A percentile compares a stretch with the other conserved stretches of the same genome.
Conservation (phyloP, 1,139 yeast species). For the Debaryomycetaceae sp. region DNA sequence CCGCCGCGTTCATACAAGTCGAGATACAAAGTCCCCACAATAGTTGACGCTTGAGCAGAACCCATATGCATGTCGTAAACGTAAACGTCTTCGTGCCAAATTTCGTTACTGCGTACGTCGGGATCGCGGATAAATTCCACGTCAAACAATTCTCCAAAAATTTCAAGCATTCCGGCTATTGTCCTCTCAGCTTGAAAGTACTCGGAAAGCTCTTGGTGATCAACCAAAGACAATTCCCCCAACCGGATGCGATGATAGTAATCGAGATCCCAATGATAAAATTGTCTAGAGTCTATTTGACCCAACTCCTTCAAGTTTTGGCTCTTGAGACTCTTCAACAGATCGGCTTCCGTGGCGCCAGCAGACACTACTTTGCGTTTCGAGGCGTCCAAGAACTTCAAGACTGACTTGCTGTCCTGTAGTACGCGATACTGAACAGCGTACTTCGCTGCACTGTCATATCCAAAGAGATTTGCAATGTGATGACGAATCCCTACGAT, state of each 20-base stretch:
- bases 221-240: constrained; percentile 61
- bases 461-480: constrained; percentile 55
- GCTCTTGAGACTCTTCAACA: constrained; percentile 41
- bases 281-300: constrained; percentile 27
- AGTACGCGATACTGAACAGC: constrained; percentile 76
- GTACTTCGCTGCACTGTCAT: constrained; percentile 55
- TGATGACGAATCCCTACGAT: constrained; percentile 52
- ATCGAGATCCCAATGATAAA: constrained; percentile 66
- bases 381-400: constrained; percentile 51
- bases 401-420: constrained; percentile 48
- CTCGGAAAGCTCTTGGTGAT: constrained; percentile 60
- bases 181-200: constrained; percentile 69
- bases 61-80: constrained; percentile 61
- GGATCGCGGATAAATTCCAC: constrained; percentile 50
- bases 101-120: constrained; percentile 16
- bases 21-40: constrained; percentile 69
- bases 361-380: constrained; percentile 44
- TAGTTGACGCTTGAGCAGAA: constrained; percentile 33
- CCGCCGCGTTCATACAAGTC: constrained; percentile 82
- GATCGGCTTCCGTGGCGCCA: constrained; percentile 44
- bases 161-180: constrained; percentile 52
- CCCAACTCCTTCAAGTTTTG: constrained; percentile 37
- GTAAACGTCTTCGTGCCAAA: constrained; percentile 74
- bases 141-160: constrained; percentile 59
- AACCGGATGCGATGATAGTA: constrained; percentile 55